Conservation (phyloP, 768 basidiomycete genomes). For the Xerocomus spinulosus region DNA sequence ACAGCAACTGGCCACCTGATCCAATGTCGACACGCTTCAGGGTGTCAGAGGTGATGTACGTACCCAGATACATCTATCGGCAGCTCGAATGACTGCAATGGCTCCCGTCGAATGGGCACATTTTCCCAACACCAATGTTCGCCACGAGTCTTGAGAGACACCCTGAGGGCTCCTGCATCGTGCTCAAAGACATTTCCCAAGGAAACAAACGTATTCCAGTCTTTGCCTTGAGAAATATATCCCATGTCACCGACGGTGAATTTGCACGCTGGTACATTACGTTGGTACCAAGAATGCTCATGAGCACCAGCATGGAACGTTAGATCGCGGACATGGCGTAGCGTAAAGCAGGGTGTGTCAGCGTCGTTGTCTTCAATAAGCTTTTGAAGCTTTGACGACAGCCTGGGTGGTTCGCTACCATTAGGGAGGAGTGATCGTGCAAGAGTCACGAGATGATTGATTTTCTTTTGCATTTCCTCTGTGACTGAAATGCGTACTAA, state of each 20-base stretch:
- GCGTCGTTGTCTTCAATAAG: constrained; percentile 33
- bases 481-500: constrained; percentile 22
- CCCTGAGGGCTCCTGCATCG: constrained; percentile 18
- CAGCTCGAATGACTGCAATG: constrained; percentile 33
- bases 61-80: constrained; percentile 32
- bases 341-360: constrained; percentile 25
- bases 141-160: constrained; percentile 25
- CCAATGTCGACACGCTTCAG: background rate
- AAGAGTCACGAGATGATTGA: constrained; percentile 40
- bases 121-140: constrained; percentile 38
- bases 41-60: constrained; percentile 7
- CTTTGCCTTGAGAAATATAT: constrained; percentile 35
- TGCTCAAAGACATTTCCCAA: constrained; percentile 38
- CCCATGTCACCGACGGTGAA: constrained; percentile 44
- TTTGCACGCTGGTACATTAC: constrained; percentile 36
- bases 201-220: constrained; percentile 37
- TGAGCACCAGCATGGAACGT: constrained; percentile 34
- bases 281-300: constrained; percentile 40
- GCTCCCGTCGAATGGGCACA: constrained; percentile 23
- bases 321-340: constrained; percentile 37
- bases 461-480: constrained; percentile 34
- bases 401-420: constrained; percentile 27
- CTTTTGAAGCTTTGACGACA: constrained; percentile 29
- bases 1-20: constrained; percentile 44
- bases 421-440: constrained; percentile 37